Evolutionary conservation across 2,329 filamentous ascomycete species (phyloP).

Genomic region (Thyridium curvatum): DNA sequence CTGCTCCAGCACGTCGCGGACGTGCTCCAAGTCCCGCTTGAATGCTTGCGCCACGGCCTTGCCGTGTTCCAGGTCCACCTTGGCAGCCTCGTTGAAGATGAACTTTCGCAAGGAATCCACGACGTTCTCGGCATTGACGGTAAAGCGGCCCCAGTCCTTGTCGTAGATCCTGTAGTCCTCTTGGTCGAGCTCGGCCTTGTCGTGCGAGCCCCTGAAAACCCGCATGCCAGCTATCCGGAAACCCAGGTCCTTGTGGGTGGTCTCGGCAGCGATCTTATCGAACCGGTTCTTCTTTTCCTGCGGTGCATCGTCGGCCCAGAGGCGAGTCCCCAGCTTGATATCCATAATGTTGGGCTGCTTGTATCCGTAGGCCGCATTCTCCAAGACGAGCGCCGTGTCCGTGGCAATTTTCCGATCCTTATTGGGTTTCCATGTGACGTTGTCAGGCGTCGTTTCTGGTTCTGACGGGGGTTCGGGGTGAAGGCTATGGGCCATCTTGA

Average conservation of each 20-base stretch:
- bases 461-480: neutral
- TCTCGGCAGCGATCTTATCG: conserved; percentile 50
- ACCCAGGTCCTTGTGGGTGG: conserved; percentile 53
- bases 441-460: conserved; percentile 11
- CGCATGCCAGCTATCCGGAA: conserved; percentile 63
- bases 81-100: conserved; percentile 50
- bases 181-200: conserved; percentile 43
- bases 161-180: conserved; percentile 54
- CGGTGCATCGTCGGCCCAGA: conserved; percentile 75
- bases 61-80: conserved; percentile 53
- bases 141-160: conserved; percentile 53
- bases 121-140: conserved; percentile 48
- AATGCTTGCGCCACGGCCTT: conserved; percentile 49
- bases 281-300: conserved; percentile 53
- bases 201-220: conserved; percentile 50
- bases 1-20: conserved; percentile 45
- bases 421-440: conserved; percentile 38
- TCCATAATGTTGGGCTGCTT: conserved; percentile 84
- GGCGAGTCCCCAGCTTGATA: conserved; percentile 77
- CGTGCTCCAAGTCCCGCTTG: conserved; percentile 42
- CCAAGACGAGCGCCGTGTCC: conserved; percentile 73
- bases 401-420: conserved; percentile 62
- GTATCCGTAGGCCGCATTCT: conserved; percentile 79
- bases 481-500: conserved; percentile 9
- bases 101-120: conserved; percentile 48